These are phyloP conservation scores for Xenoacremonium recifei DNA, from an alignment of 2,329 filamentous ascomycete species.

Conservation along the genomic window DNA sequence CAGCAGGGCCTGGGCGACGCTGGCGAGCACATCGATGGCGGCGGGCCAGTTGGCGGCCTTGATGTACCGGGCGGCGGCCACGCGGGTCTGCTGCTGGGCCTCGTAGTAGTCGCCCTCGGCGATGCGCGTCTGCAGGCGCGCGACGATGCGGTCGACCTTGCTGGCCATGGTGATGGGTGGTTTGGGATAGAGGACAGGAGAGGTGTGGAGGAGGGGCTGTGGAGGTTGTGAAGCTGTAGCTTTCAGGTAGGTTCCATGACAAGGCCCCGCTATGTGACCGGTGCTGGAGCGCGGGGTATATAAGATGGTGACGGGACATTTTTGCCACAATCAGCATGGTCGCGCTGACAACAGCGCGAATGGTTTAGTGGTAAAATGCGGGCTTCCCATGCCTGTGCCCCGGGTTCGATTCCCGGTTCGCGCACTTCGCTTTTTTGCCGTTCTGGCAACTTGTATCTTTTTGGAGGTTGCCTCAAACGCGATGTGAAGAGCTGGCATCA, in stretches of 20 bases:
- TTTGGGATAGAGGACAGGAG: not conserved
- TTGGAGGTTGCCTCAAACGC: no score
- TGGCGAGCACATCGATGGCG: constrained; percentile 82
- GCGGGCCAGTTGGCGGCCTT: constrained; percentile 82
- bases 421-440: constrained; percentile 19
- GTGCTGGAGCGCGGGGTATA: no score
- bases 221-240: not conserved
- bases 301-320: not conserved
- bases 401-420: constrained; percentile 37
- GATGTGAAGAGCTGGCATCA: no score
- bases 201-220: constrained; percentile 1
- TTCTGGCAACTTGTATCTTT: not conserved
- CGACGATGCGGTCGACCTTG: constrained; percentile 51
- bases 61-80: constrained; percentile 90
- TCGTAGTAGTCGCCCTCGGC: constrained; percentile 93
- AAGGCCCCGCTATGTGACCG: no score
- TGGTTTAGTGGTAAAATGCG: constrained; percentile 40
- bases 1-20: constrained; percentile 80
- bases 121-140: constrained; percentile 79
- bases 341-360: constrained; percentile 21
- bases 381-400: constrained; percentile 37
- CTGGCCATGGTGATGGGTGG: constrained; percentile 32
- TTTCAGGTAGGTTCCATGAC: no score
- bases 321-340: constrained; percentile 11
- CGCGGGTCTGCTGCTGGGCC: constrained; percentile 95